phyloP scores from a whole-genome alignment of 257 asterid genomes.

The Linderniella brevidens region DNA sequence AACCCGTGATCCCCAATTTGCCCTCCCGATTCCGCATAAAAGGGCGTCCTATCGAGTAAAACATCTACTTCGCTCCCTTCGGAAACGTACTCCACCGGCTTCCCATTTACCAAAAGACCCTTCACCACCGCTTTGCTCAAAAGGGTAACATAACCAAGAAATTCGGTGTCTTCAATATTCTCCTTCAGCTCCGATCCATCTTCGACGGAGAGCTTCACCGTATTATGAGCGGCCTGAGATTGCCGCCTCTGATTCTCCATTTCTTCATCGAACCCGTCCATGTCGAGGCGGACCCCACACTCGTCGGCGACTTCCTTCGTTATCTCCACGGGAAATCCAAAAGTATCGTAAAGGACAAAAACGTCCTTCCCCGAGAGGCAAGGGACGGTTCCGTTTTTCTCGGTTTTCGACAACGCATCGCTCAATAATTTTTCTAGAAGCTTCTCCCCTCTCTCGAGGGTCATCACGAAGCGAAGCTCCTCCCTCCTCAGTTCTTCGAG shows the following conservation, averaged over 20 bases:
- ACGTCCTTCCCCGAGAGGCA: constrained; percentile 70
- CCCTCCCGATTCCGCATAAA: constrained; percentile 96
- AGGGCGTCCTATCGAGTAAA: constrained; percentile 70
- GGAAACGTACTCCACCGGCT: constrained; percentile 46
- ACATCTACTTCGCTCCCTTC: constrained; percentile 85
- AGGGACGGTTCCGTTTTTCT: constrained; percentile 31
- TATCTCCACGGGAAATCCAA: constrained; percentile 86
- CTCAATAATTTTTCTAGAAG: constrained; percentile 65
- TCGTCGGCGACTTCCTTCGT: constrained; percentile 87
- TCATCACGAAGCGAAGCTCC: constrained; percentile 70
- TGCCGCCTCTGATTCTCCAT: constrained; percentile 87
- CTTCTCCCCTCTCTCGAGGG: constrained; percentile 90
- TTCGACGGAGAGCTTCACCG: constrained; percentile 65
- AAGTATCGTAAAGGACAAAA: constrained; percentile 80
- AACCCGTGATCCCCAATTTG: constrained; percentile 84
- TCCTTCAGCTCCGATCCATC: constrained; percentile 52
- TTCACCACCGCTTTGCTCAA: constrained; percentile 53
- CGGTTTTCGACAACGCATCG: constrained; percentile 34
- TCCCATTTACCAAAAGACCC: constrained; percentile 65
- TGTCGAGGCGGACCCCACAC: constrained; percentile 57
- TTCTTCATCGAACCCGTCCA: constrained; percentile 52
- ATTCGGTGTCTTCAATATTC: constrained; percentile 60
- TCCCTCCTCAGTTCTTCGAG: constrained; percentile 65
- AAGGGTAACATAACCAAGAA: constrained; percentile 65
- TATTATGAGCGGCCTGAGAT: constrained; percentile 93